phyloP scores from a whole-genome alignment of 306 rosid species.

The Prinsepia uniflora region DNA sequence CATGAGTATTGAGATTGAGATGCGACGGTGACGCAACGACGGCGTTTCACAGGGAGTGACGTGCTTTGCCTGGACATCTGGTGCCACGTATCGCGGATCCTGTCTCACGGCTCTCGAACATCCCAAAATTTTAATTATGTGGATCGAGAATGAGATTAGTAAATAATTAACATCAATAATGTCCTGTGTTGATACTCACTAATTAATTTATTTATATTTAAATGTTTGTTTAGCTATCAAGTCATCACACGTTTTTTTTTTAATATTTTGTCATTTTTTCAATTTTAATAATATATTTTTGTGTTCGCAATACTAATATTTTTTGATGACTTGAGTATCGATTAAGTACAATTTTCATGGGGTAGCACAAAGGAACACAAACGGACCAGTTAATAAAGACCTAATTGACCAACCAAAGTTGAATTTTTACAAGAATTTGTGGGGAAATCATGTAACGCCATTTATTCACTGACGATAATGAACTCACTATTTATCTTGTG shows the following conservation, averaged over 20 bases:
- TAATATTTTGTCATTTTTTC: background rate
- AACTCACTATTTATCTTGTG: too few relatives aligned
- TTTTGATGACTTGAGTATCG: background rate
- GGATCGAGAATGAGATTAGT: background rate
- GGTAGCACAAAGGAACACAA: too few relatives aligned
- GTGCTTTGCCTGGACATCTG: slow-evolving; percentile 12
- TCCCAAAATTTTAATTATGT: slow-evolving; percentile 23
- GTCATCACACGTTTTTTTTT: background rate
- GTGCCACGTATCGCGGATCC: slow-evolving; percentile 53
- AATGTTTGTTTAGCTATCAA: background rate
- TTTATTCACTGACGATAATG: too few relatives aligned
- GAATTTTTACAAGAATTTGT: too few relatives aligned
- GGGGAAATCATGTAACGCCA: too few relatives aligned
- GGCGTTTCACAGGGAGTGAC: slow-evolving; percentile 28
- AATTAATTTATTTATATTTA: background rate
- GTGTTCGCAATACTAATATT: too few relatives aligned
- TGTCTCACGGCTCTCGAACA: slow-evolving; percentile 44
- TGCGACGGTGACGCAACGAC: slow-evolving; percentile 25
- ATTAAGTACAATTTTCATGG: too few relatives aligned
- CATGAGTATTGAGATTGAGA: slow-evolving; percentile 16
- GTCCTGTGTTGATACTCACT: background rate
- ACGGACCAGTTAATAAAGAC: too few relatives aligned
- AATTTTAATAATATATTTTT: too few relatives aligned
- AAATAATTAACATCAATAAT: background rate
- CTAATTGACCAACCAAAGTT: too few relatives aligned